Base-by-base conservation (phyloP, 495 filamentous ascomycete genomes). In the Letharia lupina region DNA sequence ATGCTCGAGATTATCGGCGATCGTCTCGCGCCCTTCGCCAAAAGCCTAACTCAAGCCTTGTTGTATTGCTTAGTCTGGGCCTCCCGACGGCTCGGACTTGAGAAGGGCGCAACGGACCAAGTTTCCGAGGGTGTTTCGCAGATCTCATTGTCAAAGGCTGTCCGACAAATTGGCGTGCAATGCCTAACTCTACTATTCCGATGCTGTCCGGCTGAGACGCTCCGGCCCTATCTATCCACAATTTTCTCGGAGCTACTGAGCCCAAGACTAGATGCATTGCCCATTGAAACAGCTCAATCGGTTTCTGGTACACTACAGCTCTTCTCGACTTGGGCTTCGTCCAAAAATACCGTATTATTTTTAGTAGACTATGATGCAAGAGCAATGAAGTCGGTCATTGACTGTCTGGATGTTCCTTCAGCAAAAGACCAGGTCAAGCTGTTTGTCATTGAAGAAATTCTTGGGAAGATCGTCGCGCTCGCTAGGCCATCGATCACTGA, bases 391-490 rank as follows among this genome's bases (percentile, higher is more conserved):
- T 87, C 85, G 69, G 74, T 96, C 52, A 81, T 90, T 48, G 86
- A 90, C 66, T 89, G 86, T 70, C 75, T 98, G 18, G 81, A 79
- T 2, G 80, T 89, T 8, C 83, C 85, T 52, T 93, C 89, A 47
- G 85, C 88, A 10, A 95, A 92, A 72, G 91, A 96, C 68, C 87
- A 92, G 64, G 93, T 98, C 67, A 93, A 93, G 69, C 72, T 89
- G 1, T 96, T 89, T 72, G 83, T 92, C 2, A 77, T 98, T 31
- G 82, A 84, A 65, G 77, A 89, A 18, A 86, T 96, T 54, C 70
- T 98, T 45, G 79, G 81, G 65, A 84, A 79, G 42, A 80, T 96
- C 60, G 78, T 90, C 58, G 73, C 77, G 11, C 74, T 88, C 44
- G 80, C 85, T 7, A 78, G 72, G 23, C 64, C 77, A 70, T 73